Evolutionary conservation across 148 eudicot species (phyloP).

Genomic region (Gaultheria prostrata): DNA sequence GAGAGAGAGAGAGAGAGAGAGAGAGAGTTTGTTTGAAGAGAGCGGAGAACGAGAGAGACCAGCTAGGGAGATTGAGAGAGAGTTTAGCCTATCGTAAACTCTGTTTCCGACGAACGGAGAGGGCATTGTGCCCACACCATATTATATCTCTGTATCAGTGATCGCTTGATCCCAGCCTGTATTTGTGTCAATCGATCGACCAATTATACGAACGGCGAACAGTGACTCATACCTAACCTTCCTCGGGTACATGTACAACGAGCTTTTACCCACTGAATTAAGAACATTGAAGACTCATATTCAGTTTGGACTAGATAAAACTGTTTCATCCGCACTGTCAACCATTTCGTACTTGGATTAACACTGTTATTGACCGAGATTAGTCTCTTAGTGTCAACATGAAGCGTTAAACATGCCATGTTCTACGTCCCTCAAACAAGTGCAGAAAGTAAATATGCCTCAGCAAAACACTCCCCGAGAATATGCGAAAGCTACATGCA

Average conservation of each 20-base stretch:
- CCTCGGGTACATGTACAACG: too few species aligned
- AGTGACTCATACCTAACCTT: too few species aligned
- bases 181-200: not conserved
- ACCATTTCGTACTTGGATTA: not conserved
- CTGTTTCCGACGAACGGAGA: not conserved
- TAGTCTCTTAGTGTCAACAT: not conserved
- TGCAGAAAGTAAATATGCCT: not conserved
- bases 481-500: not conserved
- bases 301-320: too few species aligned
- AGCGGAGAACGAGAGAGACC: too few species aligned
- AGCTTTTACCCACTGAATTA: too few species aligned
- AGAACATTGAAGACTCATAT: too few species aligned
- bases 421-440: not conserved
- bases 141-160: not conserved
- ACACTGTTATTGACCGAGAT: not conserved
- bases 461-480: not conserved
- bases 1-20: too few species aligned
- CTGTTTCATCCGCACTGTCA: not conserved
- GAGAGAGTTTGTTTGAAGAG: too few species aligned
- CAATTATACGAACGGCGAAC: not conserved
- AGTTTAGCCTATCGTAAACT: too few species aligned
- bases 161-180: not conserved
- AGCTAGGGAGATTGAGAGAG: too few species aligned
- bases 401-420: not conserved
- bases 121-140: not conserved